Evolutionary conservation across 1,284 basidiomycete species (phyloP).

Genomic region (Ganoderma leucocontextum): DNA sequence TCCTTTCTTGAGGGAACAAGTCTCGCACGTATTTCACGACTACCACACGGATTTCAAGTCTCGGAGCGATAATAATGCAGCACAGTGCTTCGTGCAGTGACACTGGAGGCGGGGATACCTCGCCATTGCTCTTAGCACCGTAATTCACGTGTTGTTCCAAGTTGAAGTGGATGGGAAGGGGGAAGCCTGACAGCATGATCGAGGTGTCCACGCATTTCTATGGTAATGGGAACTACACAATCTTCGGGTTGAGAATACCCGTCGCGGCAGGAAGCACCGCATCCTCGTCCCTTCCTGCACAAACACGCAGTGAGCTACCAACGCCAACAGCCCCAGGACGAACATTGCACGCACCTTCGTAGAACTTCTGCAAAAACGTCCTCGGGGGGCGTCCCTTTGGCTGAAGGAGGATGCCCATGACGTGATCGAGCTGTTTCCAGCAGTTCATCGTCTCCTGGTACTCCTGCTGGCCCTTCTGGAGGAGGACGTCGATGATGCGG

Average conservation of each 20-base stretch:
- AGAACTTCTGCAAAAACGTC: constrained; percentile 87
- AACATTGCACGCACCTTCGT: constrained; percentile 66
- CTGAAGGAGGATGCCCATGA: constrained; percentile 71
- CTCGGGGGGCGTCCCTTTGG: constrained; percentile 59
- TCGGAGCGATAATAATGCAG: background rate
- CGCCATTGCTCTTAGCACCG: background rate
- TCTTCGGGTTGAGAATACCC: constrained; percentile 40
- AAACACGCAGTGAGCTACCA: constrained; percentile 3
- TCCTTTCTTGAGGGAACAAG: constrained; percentile 24
- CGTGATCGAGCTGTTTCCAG: constrained; percentile 89
- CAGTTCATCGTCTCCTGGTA: constrained; percentile 95
- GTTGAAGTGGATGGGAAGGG: background rate
- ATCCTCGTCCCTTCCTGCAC: constrained; percentile 62
- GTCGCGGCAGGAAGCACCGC: constrained; percentile 60
- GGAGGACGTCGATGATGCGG: constrained; percentile 86
- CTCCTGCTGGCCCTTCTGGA: constrained; percentile 89
- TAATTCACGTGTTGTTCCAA: background rate
- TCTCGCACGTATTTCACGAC: background rate
- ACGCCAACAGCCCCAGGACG: background rate
- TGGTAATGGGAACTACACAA: constrained; percentile 12
- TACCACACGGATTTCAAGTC: background rate
- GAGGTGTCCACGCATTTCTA: background rate
- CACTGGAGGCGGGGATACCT: background rate
- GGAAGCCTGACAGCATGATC: background rate
- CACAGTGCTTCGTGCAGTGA: background rate